Evolutionary conservation across 495 filamentous ascomycete genomes (phyloP).

Genomic region (Chaetomium tenue): DNA sequence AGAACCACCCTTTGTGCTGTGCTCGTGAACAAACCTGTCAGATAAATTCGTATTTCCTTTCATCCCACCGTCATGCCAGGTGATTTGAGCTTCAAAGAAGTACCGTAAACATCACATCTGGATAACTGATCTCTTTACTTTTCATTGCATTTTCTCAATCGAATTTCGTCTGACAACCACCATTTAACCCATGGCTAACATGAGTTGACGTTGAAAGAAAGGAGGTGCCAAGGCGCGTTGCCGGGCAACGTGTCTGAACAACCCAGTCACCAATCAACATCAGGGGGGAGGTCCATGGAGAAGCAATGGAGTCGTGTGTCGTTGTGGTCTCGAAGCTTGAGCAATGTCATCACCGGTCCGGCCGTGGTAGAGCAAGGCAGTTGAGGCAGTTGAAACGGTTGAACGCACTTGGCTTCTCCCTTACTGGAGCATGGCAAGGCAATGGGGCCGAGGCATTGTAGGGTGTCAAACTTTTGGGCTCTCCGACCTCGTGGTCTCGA

Average conservation of each 20-base stretch:
- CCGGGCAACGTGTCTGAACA: slow-evolving; percentile 4
- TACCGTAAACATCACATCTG: not conserved
- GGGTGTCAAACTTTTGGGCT: no score
- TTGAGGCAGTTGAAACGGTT: no score
- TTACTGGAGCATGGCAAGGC: no score
- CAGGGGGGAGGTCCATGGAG: not conserved
- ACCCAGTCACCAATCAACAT: not conserved
- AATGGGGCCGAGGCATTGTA: no score
- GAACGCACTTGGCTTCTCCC: no score
- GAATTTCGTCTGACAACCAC: not conserved
- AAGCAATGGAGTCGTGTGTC: not conserved
- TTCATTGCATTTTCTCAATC: not conserved
- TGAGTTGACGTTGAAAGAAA: not conserved
- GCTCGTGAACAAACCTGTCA: not conserved
- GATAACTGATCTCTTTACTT: not conserved
- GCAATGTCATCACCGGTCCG: no score
- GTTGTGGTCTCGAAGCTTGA: no score
- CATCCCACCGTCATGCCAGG: no score
- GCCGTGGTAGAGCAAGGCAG: no score
- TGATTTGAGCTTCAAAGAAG: not conserved
- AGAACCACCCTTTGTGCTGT: not conserved
- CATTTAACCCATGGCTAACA: not conserved
- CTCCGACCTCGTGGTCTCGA: no score
- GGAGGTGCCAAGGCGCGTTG: slow-evolving; percentile 15
- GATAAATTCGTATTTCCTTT: not conserved